phyloP scores from a whole-genome alignment of 2,329 filamentous ascomycete genomes.

The Aspergillus flavus region DNA sequence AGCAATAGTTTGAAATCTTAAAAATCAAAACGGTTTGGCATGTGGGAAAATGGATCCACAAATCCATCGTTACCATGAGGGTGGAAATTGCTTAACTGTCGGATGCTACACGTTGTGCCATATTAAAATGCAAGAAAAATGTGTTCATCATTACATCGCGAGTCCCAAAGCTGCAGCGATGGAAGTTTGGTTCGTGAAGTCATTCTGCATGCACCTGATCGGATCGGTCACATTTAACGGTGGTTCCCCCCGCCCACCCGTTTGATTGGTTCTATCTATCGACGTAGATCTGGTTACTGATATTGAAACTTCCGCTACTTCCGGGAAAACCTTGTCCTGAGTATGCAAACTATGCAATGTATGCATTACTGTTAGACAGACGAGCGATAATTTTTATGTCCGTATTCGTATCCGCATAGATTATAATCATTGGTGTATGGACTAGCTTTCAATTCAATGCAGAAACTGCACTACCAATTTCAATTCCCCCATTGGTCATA shows the following conservation, averaged over 20 bases:
- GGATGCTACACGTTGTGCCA: not conserved
- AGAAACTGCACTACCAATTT: not conserved
- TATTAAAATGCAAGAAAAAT: not conserved
- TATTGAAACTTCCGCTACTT: not conserved
- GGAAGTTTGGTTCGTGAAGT: not conserved
- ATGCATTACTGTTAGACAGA: too few species aligned
- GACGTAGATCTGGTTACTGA: not conserved
- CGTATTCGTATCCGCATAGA: not conserved
- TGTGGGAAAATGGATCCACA: not conserved
- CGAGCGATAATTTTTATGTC: too few species aligned
- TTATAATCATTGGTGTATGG: not conserved
- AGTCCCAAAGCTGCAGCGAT: not conserved
- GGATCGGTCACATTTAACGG: not conserved
- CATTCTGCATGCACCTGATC: not conserved
- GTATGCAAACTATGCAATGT: too few species aligned
- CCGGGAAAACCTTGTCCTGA: not conserved
- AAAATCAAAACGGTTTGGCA: not conserved
- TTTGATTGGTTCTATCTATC: not conserved
- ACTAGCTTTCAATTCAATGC: not conserved
- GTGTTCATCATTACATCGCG: conserved; percentile 2
- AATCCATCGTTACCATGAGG: not conserved
- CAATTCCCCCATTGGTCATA: not conserved
- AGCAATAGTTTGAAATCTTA: not conserved
- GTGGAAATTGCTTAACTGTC: not conserved
- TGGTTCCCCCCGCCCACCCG: not conserved